A percentile compares a stretch with the other conserved stretches of the same genome.
These are phyloP conservation scores for Aureobasidium melanogenum DNA, from an alignment of 2,329 filamentous ascomycete genomes.

Conservation along the genomic window DNA sequence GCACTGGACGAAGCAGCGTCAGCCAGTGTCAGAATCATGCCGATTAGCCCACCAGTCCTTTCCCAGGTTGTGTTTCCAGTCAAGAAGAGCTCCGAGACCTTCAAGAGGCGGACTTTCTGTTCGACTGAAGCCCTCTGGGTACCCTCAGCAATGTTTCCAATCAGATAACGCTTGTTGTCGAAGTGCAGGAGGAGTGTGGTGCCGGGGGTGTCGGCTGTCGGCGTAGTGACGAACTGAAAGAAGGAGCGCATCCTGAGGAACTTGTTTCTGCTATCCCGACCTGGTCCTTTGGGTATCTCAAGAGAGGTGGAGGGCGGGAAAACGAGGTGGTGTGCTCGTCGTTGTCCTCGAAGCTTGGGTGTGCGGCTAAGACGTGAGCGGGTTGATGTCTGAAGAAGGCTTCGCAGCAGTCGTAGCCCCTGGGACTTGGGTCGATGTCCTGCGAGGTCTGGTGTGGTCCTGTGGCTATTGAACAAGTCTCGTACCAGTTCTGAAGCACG, in stretches of 20 bases:
- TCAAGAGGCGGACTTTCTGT: constrained; percentile 54
- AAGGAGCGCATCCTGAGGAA: constrained; percentile 56
- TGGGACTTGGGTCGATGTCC: neutral
- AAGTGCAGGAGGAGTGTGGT: constrained; percentile 71
- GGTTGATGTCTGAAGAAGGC: neutral
- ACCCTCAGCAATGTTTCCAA: constrained; percentile 76
- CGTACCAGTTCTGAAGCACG: neutral
- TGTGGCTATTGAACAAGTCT: neutral
- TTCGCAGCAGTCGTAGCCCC: neutral
- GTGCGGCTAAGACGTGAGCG: neutral
- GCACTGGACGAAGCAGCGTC: constrained; percentile 48
- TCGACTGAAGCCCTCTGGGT: constrained; percentile 69
- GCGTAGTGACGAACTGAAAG: constrained; percentile 68
- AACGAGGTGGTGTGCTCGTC: neutral
- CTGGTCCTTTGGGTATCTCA: neutral
- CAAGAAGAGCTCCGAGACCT: constrained; percentile 71
- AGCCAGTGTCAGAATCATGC: constrained; percentile 75
- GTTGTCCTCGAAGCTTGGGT: neutral
- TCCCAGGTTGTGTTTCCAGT: constrained; percentile 69
- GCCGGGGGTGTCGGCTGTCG: constrained; percentile 80
- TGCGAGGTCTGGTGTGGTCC: neutral
- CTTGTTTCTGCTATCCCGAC: no score
- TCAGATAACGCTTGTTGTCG: constrained; percentile 72
- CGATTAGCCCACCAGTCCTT: constrained; percentile 71
- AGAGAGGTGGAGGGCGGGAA: constrained; percentile 2